A percentile compares a stretch with the other conserved stretches of the same genome.
phyloP scores from a whole-genome alignment of 2,329 filamentous ascomycete genomes.

The Lecanicillium sp. region DNA sequence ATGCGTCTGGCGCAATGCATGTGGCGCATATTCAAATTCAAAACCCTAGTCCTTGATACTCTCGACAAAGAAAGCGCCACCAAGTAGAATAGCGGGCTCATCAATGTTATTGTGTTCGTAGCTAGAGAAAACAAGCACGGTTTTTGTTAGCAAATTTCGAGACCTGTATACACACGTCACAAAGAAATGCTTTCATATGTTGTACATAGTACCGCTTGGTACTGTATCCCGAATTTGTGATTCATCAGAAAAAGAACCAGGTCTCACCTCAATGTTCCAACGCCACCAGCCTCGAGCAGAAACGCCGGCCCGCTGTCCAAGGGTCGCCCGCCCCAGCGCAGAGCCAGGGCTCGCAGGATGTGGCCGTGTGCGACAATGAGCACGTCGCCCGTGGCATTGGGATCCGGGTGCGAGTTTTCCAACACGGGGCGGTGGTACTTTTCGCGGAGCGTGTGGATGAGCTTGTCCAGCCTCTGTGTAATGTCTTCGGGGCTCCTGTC shows the following conservation, averaged over 20 bases:
- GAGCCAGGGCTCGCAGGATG: slow-evolving; percentile 79
- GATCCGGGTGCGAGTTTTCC: slow-evolving; percentile 35
- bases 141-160: slow-evolving; percentile 1
- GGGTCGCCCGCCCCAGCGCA: slow-evolving; percentile 71
- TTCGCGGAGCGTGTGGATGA: slow-evolving; percentile 68
- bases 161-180: not conserved
- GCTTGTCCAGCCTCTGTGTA: slow-evolving; percentile 60
- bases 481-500: slow-evolving; percentile 63
- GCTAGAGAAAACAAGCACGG: slow-evolving; percentile 29
- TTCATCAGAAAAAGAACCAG: not conserved
- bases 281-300: slow-evolving; percentile 81
- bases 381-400: slow-evolving; percentile 29
- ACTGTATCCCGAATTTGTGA: no score
- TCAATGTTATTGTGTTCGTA: slow-evolving; percentile 74
- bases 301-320: slow-evolving; percentile 70
- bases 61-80: slow-evolving; percentile 58
- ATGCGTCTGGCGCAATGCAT: no score
- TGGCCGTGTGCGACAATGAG: slow-evolving; percentile 81
- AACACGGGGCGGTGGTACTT: slow-evolving; percentile 58
- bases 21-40: no score
- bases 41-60: no score
- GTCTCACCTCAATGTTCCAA: slow-evolving; percentile 66
- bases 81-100: slow-evolving; percentile 73
- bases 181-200: not conserved
- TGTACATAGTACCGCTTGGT: no score